These are phyloP conservation scores for Penicillium dipodomyicola DNA, from an alignment of 495 filamentous ascomycete species.

Conservation along the genomic window DNA sequence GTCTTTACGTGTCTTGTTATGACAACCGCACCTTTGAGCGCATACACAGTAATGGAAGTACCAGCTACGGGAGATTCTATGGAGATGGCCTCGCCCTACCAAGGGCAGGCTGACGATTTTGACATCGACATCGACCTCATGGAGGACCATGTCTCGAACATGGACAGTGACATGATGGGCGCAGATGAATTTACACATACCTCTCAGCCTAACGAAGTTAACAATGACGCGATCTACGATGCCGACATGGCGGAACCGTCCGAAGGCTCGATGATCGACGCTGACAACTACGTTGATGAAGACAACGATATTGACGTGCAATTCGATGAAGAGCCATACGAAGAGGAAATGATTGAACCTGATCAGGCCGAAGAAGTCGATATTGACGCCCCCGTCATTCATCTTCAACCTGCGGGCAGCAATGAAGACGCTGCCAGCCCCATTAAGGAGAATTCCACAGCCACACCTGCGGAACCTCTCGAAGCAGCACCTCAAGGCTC, in stretches of 20 bases:
- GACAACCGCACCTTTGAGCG: slow-evolving; percentile 37
- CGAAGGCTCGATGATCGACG: slow-evolving; percentile 42
- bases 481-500: background rate
- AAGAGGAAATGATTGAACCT: slow-evolving; percentile 47
- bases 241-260: slow-evolving; percentile 51
- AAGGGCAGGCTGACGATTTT: slow-evolving; percentile 60
- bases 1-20: slow-evolving; percentile 32
- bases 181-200: slow-evolving; percentile 44
- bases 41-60: slow-evolving; percentile 42
- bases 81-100: slow-evolving; percentile 53
- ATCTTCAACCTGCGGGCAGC: slow-evolving; percentile 20
- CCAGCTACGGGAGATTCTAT: slow-evolving; percentile 48
- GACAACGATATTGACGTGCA: slow-evolving; percentile 39
- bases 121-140: slow-evolving; percentile 74
- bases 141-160: slow-evolving; percentile 47
- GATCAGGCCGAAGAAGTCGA: slow-evolving; percentile 40
- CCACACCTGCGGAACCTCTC: background rate
- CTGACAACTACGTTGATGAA: slow-evolving; percentile 32
- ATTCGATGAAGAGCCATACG: slow-evolving; percentile 35
- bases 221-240: slow-evolving; percentile 36
- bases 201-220: slow-evolving; percentile 35
- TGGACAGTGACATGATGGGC: slow-evolving; percentile 64
- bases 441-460: background rate
- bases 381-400: slow-evolving; percentile 29
- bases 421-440: slow-evolving; percentile 8